These are phyloP conservation scores for Phytophthora lateralis DNA, from an alignment of 352 stramenopile genomes.

Conservation along the genomic window DNA sequence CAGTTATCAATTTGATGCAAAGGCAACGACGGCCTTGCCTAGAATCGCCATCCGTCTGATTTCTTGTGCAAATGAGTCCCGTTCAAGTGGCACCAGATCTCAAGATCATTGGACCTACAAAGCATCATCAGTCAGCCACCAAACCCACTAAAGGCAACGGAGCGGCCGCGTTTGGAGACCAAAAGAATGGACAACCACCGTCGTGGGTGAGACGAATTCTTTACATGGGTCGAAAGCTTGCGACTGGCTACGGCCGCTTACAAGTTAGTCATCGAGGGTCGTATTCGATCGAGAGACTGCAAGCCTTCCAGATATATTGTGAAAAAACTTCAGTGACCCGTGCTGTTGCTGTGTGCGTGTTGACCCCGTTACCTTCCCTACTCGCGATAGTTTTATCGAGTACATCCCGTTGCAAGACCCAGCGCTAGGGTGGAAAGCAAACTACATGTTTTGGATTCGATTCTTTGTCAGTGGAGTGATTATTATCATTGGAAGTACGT, in stretches of 20 bases:
- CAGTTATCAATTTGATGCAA: neutral
- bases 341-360: constrained; percentile 10
- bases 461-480: constrained; percentile 17
- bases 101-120: neutral
- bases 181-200: neutral
- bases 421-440: constrained; percentile 17
- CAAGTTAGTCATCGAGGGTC: constrained; percentile 39
- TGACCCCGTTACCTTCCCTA: constrained; percentile 22
- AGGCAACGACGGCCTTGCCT: neutral
- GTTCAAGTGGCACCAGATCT: constrained; percentile 3
- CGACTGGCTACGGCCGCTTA: neutral
- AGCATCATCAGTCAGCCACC: neutral
- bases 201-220: neutral
- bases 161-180: neutral
- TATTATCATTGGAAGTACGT: constrained; percentile 5
- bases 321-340: constrained; percentile 4
- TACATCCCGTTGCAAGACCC: constrained; percentile 14
- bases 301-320: constrained; percentile 43
- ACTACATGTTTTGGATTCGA: constrained; percentile 34
- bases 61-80: neutral
- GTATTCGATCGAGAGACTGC: constrained; percentile 47
- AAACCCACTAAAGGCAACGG: neutral
- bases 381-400: constrained; percentile 18
- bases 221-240: neutral
- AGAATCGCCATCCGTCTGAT: neutral